These are phyloP conservation scores for Eimeria necatrix DNA, from an alignment of 169 alveolate genomes.

Conservation along the genomic window DNA sequence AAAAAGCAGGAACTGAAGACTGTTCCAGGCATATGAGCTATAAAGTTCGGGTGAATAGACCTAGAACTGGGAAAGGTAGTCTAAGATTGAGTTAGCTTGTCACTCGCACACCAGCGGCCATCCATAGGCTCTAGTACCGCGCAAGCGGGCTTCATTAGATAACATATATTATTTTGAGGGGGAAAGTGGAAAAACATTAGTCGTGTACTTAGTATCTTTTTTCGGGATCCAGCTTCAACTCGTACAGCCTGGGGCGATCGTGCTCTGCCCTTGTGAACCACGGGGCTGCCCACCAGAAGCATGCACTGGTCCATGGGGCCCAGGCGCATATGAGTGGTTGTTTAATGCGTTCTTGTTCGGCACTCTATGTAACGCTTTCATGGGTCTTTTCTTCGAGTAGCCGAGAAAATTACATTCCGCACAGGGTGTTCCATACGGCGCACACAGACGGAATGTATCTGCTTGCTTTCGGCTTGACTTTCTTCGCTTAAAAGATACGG, in stretches of 20 bases:
- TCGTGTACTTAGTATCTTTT: neutral
- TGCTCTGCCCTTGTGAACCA: constrained; percentile 37
- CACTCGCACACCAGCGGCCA: constrained; percentile 50
- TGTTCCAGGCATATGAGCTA: neutral
- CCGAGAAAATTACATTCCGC: no score
- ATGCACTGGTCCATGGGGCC: constrained; percentile 1
- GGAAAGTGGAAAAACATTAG: neutral
- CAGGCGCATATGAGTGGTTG: no score
- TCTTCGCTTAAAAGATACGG: no score
- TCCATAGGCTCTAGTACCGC: neutral
- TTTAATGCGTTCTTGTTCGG: no score
- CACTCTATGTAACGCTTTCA: no score
- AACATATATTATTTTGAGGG: neutral
- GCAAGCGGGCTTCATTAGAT: neutral
- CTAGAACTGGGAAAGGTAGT: neutral
- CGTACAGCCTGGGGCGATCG: constrained; percentile 20
- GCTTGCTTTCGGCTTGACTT: no score
- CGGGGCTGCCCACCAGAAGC: constrained; percentile 62
- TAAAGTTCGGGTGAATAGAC: neutral
- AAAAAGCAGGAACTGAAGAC: neutral
- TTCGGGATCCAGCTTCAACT: neutral
- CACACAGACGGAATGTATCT: no score
- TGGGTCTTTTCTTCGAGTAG: no score
- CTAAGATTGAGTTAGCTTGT: neutral
- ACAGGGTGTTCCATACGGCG: no score